These are phyloP conservation scores for Cicer judaicum DNA, from an alignment of 306 rosid genomes.

Conservation along the genomic window DNA sequence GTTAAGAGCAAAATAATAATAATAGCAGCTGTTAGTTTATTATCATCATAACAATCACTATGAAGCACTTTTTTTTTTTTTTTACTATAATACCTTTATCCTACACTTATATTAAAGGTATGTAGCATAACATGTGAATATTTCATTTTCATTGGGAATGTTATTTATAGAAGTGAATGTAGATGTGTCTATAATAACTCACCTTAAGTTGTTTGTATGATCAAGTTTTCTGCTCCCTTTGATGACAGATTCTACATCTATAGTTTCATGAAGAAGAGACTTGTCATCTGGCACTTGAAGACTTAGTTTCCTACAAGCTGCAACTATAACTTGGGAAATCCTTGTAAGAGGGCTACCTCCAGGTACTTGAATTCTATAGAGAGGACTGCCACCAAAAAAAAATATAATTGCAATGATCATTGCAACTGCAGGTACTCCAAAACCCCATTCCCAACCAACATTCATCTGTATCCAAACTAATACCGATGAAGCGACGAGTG, in stretches of 20 bases:
- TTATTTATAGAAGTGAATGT: slow-evolving; percentile 1
- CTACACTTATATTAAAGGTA: neutral
- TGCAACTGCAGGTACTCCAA: slow-evolving; percentile 84
- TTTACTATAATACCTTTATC: neutral
- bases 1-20: too few relatives aligned
- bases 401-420: slow-evolving; percentile 69
- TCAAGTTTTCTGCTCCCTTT: slow-evolving; percentile 86
- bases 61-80: neutral
- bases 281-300: slow-evolving; percentile 61
- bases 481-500: slow-evolving; percentile 74
- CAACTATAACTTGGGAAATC: slow-evolving; percentile 74
- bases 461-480: slow-evolving; percentile 84
- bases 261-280: slow-evolving; percentile 75
- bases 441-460: slow-evolving; percentile 94
- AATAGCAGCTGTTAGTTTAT: neutral
- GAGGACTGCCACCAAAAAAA: slow-evolving; percentile 63
- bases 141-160: slow-evolving; percentile 11
- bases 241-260: slow-evolving; percentile 67
- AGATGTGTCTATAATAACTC: slow-evolving; percentile 35
- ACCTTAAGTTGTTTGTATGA: slow-evolving; percentile 67
- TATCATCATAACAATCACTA: slow-evolving; percentile 16
- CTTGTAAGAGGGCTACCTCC: slow-evolving; percentile 89
- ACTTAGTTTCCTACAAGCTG: slow-evolving; percentile 58
- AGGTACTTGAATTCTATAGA: slow-evolving; percentile 73
- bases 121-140: neutral